These are phyloP conservation scores for Amylocarpus encephaloides DNA, from an alignment of 2,329 filamentous ascomycete genomes.

Conservation along the genomic window DNA sequence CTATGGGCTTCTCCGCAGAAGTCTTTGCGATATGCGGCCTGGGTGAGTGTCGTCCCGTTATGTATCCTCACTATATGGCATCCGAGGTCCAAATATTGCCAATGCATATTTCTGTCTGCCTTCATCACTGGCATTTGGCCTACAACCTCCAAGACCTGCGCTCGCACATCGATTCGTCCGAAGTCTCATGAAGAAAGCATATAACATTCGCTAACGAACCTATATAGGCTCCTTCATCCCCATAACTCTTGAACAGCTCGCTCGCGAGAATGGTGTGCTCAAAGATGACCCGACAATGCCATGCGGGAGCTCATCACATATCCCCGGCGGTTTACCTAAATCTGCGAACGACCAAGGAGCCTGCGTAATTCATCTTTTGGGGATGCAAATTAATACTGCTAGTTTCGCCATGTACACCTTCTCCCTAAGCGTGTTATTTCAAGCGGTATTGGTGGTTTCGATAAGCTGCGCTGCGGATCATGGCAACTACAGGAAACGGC, in stretches of 20 bases:
- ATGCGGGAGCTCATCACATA: constrained; percentile 41
- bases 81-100: background rate
- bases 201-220: constrained; percentile 14
- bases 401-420: constrained; percentile 99
- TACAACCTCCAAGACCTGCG: no score
- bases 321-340: constrained; percentile 15
- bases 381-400: constrained; percentile 85
- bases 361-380: constrained; percentile 77
- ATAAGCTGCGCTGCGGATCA: constrained; percentile 96
- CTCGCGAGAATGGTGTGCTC: constrained; percentile 84
- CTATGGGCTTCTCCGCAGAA: constrained; percentile 92
- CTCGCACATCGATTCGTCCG: no score
- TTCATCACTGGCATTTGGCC: no score
- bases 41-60: constrained; percentile 45
- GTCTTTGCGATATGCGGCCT: constrained; percentile 91
- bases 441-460: constrained; percentile 86
- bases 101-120: background rate
- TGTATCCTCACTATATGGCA: background rate
- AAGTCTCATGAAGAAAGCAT: background rate
- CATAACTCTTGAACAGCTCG: constrained; percentile 88
- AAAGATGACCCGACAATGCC: constrained; percentile 69
- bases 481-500: constrained; percentile 81
- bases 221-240: constrained; percentile 81
- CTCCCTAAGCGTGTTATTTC: constrained; percentile 81
- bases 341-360: constrained; percentile 46